Evolutionary conservation across 2,329 filamentous ascomycete species (phyloP).

Genomic region (Neodidymelliopsis sp.): DNA sequence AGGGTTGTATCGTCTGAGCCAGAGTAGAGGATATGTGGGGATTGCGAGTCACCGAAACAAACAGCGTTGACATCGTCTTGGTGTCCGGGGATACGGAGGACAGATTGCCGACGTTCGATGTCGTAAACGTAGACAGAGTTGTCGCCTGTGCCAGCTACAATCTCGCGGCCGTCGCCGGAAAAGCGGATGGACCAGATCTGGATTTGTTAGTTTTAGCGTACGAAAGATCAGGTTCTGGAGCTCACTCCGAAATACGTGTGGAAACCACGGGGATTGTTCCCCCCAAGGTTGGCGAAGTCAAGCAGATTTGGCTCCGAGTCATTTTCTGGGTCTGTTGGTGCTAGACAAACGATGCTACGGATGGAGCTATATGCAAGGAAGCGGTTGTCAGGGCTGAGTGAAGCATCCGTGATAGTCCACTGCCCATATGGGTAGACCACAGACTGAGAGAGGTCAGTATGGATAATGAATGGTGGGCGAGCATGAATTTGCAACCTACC

Average conservation of each 20-base stretch:
- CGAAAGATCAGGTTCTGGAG: not conserved
- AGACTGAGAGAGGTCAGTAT: slow-evolving; percentile 65
- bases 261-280: slow-evolving; percentile 46
- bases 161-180: slow-evolving; percentile 86
- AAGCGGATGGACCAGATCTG: slow-evolving; percentile 91
- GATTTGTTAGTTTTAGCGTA: slow-evolving; percentile 11
- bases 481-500: slow-evolving; percentile 53
- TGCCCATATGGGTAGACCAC: slow-evolving; percentile 84
- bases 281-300: slow-evolving; percentile 69
- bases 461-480: slow-evolving; percentile 1
- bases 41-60: slow-evolving; percentile 87
- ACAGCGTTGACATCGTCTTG: slow-evolving; percentile 93
- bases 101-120: slow-evolving; percentile 78
- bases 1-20: slow-evolving; percentile 93
- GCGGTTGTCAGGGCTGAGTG: slow-evolving; percentile 87
- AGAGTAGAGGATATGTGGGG: slow-evolving; percentile 93
- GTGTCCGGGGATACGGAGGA: slow-evolving; percentile 81
- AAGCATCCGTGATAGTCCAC: slow-evolving; percentile 96
- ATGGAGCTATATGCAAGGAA: slow-evolving; percentile 94
- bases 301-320: slow-evolving; percentile 79
- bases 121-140: slow-evolving; percentile 88
- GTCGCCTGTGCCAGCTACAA: slow-evolving; percentile 86
- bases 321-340: slow-evolving; percentile 85
- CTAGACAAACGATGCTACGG: slow-evolving; percentile 80
- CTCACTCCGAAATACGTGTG: slow-evolving; percentile 45